These are phyloP conservation scores for Hypoxylon fragiforme DNA, from an alignment of 495 filamentous ascomycete genomes.

Conservation along the genomic window DNA sequence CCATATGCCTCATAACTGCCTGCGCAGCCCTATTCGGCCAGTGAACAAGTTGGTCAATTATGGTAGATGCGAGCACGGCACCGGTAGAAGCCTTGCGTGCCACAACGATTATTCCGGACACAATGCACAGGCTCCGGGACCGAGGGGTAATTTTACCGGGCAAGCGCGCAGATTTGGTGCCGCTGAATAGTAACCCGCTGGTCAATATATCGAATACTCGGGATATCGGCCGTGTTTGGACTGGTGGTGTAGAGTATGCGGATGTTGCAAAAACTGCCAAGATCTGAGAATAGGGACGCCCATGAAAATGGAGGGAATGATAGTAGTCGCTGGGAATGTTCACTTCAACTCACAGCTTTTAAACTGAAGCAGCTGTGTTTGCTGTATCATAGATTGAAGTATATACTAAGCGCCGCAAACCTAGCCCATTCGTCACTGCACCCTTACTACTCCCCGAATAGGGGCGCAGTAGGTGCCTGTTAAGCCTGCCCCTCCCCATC, in stretches of 20 bases:
- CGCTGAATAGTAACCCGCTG: conserved; percentile 45
- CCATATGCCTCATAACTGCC: conserved; percentile 24
- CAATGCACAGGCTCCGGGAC: conserved; percentile 23
- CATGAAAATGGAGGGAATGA: no score
- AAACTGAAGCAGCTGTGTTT: no score
- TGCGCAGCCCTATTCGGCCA: conserved; percentile 25
- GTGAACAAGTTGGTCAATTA: conserved; percentile 32
- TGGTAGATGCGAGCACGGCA: conserved; percentile 27
- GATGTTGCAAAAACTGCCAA: conserved; percentile 13
- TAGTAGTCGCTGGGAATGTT: no score
- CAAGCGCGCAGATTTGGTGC: conserved; percentile 45
- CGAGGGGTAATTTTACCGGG: conserved; percentile 44
- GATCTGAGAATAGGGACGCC: neutral
- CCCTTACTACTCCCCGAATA: neutral
- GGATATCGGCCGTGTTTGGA: conserved; percentile 42
- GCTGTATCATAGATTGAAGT: no score
- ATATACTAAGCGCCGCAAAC: no score
- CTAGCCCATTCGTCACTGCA: neutral
- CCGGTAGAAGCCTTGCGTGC: conserved; percentile 35
- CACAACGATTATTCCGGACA: conserved; percentile 26
- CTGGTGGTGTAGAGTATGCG: conserved; percentile 39
- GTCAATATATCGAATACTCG: conserved; percentile 42
- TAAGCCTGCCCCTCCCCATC: conserved; percentile 26
- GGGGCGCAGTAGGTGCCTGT: conserved; percentile 13
- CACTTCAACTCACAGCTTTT: no score